These are phyloP conservation scores for Cladosporium sp. DNA, from an alignment of 2,329 filamentous ascomycete species.

Conservation along the genomic window DNA sequence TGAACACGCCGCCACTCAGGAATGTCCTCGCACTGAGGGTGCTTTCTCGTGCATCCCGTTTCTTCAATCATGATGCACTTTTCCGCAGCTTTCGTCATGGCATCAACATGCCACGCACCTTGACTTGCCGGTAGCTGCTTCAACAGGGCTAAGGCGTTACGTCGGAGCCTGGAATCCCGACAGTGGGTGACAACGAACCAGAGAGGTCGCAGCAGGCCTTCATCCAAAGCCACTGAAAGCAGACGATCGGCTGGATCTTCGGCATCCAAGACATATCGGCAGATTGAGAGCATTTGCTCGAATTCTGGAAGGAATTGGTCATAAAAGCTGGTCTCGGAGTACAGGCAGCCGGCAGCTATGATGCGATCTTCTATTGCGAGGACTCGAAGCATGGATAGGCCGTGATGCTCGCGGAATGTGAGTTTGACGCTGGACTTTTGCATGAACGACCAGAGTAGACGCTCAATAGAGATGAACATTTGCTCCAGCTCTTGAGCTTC, in stretches of 20 bases:
- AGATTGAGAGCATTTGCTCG: conserved; percentile 28
- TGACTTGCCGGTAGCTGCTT: conserved; percentile 21
- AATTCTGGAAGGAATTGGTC: conserved; percentile 26
- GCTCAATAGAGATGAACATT: conserved; percentile 23
- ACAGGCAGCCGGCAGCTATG: conserved; percentile 23
- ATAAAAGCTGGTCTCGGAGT: conserved; percentile 23
- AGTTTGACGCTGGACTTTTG: conserved; percentile 25
- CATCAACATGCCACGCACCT: conserved; percentile 27
- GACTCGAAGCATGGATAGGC: conserved; percentile 25
- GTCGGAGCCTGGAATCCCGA: conserved; percentile 25
- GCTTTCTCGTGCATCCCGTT: conserved; percentile 15
- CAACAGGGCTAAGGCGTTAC: conserved; percentile 22
- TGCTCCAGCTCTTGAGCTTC: conserved; percentile 24
- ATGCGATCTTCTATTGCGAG: conserved; percentile 28
- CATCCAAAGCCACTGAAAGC: conserved; percentile 27
- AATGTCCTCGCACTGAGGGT: conserved; percentile 23
- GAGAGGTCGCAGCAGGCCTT: conserved; percentile 27
- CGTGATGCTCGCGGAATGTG: conserved; percentile 27
- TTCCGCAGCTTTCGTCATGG: conserved; percentile 22
- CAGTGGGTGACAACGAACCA: conserved; percentile 27
- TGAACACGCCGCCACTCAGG: conserved; percentile 29
- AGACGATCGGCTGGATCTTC: conserved; percentile 25
- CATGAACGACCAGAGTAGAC: conserved; percentile 26
- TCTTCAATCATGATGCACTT: conserved; percentile 25
- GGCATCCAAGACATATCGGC: conserved; percentile 25